These are phyloP conservation scores for Toxoplasma gondii DNA, from an alignment of 169 alveolate species.

Conservation along the genomic window DNA sequence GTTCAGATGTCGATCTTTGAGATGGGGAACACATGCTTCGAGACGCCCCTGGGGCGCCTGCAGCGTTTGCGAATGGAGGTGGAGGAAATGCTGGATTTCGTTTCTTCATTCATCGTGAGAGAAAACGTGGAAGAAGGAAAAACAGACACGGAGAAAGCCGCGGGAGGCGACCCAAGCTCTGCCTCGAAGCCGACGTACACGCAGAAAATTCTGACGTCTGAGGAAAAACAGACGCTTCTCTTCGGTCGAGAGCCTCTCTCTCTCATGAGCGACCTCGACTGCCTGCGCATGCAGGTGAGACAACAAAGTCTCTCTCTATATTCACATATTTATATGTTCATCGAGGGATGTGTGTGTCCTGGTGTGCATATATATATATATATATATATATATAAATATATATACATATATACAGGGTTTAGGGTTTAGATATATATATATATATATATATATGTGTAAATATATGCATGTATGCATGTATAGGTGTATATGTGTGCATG, in stretches of 20 bases:
- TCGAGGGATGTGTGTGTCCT: too few relatives aligned
- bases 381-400: too few relatives aligned
- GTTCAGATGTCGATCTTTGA: not conserved
- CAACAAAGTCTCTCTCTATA: not conserved
- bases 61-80: conserved; percentile 67
- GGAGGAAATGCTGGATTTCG: conserved; percentile 67
- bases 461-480: too few relatives aligned
- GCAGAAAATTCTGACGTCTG: conserved; percentile 39
- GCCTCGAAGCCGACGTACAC: not conserved
- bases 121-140: conserved; percentile 40
- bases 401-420: too few relatives aligned
- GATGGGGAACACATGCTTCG: conserved; percentile 42
- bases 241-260: conserved; percentile 59
- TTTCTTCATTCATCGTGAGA: conserved; percentile 58
- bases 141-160: not conserved
- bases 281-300: conserved; percentile 65
- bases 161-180: not conserved
- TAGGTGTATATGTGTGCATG: too few relatives aligned
- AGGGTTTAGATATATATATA: too few relatives aligned
- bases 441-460: too few relatives aligned
- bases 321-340: not conserved
- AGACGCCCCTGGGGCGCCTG: conserved; percentile 66
- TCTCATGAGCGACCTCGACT: conserved; percentile 52
- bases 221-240: conserved; percentile 61
- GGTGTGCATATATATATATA: too few relatives aligned